These are phyloP conservation scores for Dittrichia graveolens DNA, from an alignment of 129 eudicot genomes.

Conservation along the genomic window DNA sequence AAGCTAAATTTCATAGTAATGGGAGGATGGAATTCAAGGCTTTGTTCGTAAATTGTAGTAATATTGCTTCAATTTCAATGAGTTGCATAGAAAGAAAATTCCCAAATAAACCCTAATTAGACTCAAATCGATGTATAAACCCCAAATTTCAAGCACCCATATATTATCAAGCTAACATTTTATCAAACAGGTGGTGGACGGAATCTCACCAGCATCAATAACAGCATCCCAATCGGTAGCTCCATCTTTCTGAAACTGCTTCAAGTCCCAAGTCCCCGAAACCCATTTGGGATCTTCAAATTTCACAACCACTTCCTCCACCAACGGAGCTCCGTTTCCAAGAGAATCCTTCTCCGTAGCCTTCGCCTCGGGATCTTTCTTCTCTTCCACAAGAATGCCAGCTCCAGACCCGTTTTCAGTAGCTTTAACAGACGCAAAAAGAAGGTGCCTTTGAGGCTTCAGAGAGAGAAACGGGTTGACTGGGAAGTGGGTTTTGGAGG, in stretches of 20 bases:
- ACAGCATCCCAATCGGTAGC: slow-evolving; percentile 91
- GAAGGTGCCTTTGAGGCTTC: slow-evolving; percentile 44
- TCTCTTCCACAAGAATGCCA: slow-evolving; percentile 37
- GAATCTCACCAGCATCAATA: slow-evolving; percentile 89
- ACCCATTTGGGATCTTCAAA: slow-evolving; percentile 84
- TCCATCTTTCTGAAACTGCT: slow-evolving; percentile 80
- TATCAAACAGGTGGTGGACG: slow-evolving; percentile 14
- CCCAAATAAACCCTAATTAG: slow-evolving; percentile 15
- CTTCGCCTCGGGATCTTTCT: slow-evolving; percentile 34
- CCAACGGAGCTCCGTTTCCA: slow-evolving; percentile 64
- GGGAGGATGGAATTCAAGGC: not conserved
- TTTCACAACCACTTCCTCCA: slow-evolving; percentile 36
- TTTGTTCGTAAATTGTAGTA: not conserved
- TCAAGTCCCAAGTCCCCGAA: slow-evolving; percentile 91
- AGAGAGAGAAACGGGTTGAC: slow-evolving; percentile 40
- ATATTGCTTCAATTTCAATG: not conserved
- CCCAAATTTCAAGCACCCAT: not conserved
- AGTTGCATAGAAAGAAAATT: slow-evolving; percentile 13
- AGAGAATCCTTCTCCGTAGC: slow-evolving; percentile 35
- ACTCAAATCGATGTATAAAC: not conserved
- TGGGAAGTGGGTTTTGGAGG: slow-evolving; percentile 43
- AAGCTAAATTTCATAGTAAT: slow-evolving; percentile 3
- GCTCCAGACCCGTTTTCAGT: slow-evolving; percentile 70
- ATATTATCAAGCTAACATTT: not conserved
- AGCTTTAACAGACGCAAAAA: slow-evolving; percentile 40